phyloP scores from a whole-genome alignment of 2,329 filamentous ascomycete genomes.

The Chrysoporthe austroafricana region DNA sequence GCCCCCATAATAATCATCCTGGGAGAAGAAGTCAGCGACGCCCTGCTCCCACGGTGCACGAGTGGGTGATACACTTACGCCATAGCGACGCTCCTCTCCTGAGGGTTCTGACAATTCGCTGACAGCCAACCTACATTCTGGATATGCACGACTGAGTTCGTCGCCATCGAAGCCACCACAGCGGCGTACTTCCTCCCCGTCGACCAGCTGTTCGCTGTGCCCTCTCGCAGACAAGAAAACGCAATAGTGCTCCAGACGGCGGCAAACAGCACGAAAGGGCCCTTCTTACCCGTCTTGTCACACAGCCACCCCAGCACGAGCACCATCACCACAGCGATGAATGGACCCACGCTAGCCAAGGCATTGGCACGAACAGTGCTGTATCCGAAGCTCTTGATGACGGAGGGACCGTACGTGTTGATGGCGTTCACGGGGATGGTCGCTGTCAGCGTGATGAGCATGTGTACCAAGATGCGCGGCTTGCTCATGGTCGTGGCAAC shows the following conservation, averaged over 20 bases:
- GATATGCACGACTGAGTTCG: constrained; percentile 58
- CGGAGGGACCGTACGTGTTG: constrained; percentile 57
- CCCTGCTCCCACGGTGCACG: not conserved
- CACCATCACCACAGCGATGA: constrained; percentile 54
- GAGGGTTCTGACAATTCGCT: constrained; percentile 57
- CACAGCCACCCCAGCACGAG: constrained; percentile 56
- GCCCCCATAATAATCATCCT: constrained; percentile 58
- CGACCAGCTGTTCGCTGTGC: constrained; percentile 25
- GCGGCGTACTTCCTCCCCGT: constrained; percentile 49
- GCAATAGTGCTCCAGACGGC: constrained; percentile 42
- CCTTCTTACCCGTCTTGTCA: constrained; percentile 50
- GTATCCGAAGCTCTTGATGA: constrained; percentile 58
- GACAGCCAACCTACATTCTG: constrained; percentile 66
- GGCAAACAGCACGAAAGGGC: constrained; percentile 52
- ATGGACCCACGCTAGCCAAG: constrained; percentile 55
- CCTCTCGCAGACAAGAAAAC: constrained; percentile 35
- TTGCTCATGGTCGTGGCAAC: constrained; percentile 45
- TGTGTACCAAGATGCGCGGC: constrained; percentile 55
- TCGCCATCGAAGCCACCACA: constrained; percentile 58
- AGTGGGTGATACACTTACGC: constrained; percentile 45
- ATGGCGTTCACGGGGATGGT: constrained; percentile 52
- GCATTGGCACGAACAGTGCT: constrained; percentile 53
- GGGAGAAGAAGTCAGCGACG: not conserved
- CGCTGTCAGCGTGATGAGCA: constrained; percentile 53
- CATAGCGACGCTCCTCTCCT: constrained; percentile 63